phyloP scores from a whole-genome alignment of 148 eudicot species.

The Heliosperma pusillum region DNA sequence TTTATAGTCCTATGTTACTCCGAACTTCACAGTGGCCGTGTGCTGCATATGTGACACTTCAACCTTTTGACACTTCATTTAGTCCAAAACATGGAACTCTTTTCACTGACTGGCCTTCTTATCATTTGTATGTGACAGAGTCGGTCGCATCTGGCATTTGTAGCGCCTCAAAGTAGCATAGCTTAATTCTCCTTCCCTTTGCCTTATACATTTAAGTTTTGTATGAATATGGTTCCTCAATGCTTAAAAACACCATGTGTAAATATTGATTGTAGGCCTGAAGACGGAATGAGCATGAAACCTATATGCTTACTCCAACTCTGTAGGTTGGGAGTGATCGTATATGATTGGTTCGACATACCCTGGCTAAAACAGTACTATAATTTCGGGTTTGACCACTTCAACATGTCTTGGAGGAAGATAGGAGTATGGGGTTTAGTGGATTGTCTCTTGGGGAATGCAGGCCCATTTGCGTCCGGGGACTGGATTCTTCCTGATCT shows the following conservation, averaged over 20 bases:
- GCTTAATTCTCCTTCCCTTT: not conserved
- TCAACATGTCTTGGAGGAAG: conserved; percentile 77
- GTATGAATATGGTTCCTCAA: not conserved
- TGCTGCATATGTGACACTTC: no score
- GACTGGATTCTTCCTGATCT: conserved; percentile 97
- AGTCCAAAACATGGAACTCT: no score
- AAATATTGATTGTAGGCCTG: conserved; percentile 50
- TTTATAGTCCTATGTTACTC: no score
- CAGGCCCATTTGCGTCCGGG: conserved; percentile 85
- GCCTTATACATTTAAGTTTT: not conserved
- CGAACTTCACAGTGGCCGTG: no score
- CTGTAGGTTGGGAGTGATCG: conserved; percentile 61
- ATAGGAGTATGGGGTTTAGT: conserved; percentile 67
- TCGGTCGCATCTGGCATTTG: no score
- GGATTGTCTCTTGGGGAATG: conserved; percentile 64
- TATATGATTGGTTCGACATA: conserved; percentile 88
- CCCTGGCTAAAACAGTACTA: conserved; percentile 73
- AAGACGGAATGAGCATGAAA: conserved; percentile 68
- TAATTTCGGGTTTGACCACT: conserved; percentile 90
- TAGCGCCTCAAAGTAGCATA: no score
- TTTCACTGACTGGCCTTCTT: no score
- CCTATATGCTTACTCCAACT: conserved; percentile 67
- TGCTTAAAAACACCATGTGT: conserved; percentile 10
- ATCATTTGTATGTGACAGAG: no score
- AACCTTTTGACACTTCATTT: no score